phyloP scores from a whole-genome alignment of 306 rosid species.

The Lathyrus aphaca region DNA sequence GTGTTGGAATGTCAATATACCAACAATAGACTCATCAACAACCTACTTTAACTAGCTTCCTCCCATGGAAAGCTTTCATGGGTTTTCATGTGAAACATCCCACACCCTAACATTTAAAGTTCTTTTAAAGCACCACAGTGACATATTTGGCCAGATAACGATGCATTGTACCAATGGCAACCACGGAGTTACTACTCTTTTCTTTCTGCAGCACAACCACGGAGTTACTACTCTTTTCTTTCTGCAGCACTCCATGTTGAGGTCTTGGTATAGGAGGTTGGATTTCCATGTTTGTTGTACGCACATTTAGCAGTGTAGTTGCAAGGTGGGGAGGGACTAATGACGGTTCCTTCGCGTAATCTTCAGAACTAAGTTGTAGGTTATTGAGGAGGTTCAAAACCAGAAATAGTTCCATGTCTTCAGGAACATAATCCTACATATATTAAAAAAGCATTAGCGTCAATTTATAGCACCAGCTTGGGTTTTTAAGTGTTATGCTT shows the following conservation, averaged over 20 bases:
- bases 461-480: too few species aligned
- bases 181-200: slow-evolving; percentile 77
- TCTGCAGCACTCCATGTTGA: slow-evolving; percentile 76
- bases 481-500: not conserved
- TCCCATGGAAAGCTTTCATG: not conserved
- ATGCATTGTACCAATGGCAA: slow-evolving; percentile 83
- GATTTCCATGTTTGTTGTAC: too few species aligned
- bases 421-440: too few species aligned
- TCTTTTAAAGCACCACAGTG: slow-evolving; percentile 72
- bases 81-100: not conserved
- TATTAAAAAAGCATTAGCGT: too few species aligned
- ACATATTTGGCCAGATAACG: slow-evolving; percentile 86
- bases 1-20: not conserved
- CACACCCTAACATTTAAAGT: not conserved
- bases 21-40: not conserved
- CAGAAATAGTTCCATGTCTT: too few species aligned
- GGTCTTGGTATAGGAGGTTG: too few species aligned
- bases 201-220: too few species aligned
- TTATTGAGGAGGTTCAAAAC: slow-evolving; percentile 56
- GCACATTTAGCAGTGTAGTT: too few species aligned
- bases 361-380: slow-evolving; percentile 49
- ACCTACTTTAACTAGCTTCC: not conserved
- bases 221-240: slow-evolving; percentile 72
- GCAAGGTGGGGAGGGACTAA: slow-evolving; percentile 39
- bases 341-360: too few species aligned